Percentiles rank a stretch among this genome's conserved stretches.
Conservation (phyloP, 2,329 filamentous ascomycete species). For the Claviceps digitariae region DNA sequence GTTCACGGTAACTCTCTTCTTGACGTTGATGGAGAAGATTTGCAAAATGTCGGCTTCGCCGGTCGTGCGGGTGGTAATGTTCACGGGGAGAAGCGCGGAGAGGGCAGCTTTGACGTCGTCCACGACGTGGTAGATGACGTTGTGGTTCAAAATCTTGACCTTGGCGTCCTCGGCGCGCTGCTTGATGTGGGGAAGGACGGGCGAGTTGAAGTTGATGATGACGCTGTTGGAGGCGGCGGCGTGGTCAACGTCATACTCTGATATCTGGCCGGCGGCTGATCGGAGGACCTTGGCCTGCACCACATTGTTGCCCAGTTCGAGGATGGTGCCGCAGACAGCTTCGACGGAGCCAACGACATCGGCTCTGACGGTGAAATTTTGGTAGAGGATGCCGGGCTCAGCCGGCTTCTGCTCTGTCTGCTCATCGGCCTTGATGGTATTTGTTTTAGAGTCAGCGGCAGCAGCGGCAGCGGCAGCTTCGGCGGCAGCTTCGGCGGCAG, state of each 20-base stretch:
- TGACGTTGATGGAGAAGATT: conserved; percentile 72
- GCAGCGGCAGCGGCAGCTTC: conserved; percentile 25
- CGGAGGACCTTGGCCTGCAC: conserved; percentile 65
- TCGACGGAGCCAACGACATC: conserved; percentile 92
- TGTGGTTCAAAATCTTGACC: conserved; percentile 72
- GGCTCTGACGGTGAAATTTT: conserved; percentile 80
- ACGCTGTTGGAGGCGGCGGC: conserved; percentile 62
- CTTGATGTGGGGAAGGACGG: conserved; percentile 52
- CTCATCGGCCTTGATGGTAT: conserved; percentile 14
- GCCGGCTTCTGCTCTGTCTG: conserved; percentile 23
- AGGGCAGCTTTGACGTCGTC: conserved; percentile 60
- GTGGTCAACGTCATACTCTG: conserved; percentile 80
- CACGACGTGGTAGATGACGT: conserved; percentile 68
- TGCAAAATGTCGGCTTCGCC: conserved; percentile 81
- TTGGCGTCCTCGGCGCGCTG: conserved; percentile 55
- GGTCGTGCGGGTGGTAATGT: conserved; percentile 54
- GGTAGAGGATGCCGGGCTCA: conserved; percentile 32
- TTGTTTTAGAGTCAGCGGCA: conserved; percentile 26
- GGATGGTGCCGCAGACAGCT: conserved; percentile 66
- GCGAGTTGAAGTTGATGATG: conserved; percentile 77
- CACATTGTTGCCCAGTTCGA: conserved; percentile 72
- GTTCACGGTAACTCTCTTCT: conserved; percentile 53
- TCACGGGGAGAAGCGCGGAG: conserved; percentile 54
- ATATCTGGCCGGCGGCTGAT: conserved; percentile 62
- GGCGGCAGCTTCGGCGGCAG: conserved; percentile 23